phyloP scores from a whole-genome alignment of 805 yeast genomes.

The Blastobotrys americana region DNA sequence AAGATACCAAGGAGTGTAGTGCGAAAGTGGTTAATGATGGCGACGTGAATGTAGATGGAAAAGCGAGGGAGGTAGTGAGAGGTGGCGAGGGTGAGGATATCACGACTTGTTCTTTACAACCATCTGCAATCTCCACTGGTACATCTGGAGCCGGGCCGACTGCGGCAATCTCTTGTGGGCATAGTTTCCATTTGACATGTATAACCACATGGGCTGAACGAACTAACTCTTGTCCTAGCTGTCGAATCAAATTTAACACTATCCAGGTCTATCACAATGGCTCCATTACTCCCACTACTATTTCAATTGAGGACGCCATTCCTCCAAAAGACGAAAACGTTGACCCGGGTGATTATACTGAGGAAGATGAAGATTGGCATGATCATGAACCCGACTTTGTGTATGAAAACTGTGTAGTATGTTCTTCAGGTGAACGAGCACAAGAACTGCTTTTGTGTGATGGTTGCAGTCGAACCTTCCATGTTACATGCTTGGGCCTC shows the following conservation, averaged over 20 bases:
- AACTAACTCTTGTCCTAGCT: conserved; percentile 56
- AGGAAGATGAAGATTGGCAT: conserved; percentile 4
- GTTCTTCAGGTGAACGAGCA: conserved; percentile 24
- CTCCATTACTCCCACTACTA: not conserved
- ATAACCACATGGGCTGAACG: conserved; percentile 49
- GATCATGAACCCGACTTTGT: conserved; percentile 2
- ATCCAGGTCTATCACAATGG: conserved; percentile 1
- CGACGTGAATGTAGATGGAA: not conserved
- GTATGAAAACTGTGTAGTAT: conserved; percentile 23
- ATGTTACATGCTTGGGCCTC: conserved; percentile 27
- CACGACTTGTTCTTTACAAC: too few species aligned
- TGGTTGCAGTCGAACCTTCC: conserved; percentile 29
- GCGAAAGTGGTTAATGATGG: too few species aligned
- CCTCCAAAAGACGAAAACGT: not conserved
- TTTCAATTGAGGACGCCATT: not conserved
- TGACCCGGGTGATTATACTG: not conserved
- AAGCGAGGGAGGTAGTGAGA: not conserved
- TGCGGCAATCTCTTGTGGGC: conserved; percentile 41
- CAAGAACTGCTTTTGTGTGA: conserved; percentile 27
- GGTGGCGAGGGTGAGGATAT: not conserved
- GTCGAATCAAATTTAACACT: conserved; percentile 40
- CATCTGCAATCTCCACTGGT: too few species aligned
- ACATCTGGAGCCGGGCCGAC: conserved; percentile 13
- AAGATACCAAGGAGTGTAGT: too few species aligned
- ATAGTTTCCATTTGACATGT: conserved; percentile 51